These are phyloP conservation scores for Incumbomyces delicatus DNA, from an alignment of 2,329 filamentous ascomycete species.

Conservation along the genomic window DNA sequence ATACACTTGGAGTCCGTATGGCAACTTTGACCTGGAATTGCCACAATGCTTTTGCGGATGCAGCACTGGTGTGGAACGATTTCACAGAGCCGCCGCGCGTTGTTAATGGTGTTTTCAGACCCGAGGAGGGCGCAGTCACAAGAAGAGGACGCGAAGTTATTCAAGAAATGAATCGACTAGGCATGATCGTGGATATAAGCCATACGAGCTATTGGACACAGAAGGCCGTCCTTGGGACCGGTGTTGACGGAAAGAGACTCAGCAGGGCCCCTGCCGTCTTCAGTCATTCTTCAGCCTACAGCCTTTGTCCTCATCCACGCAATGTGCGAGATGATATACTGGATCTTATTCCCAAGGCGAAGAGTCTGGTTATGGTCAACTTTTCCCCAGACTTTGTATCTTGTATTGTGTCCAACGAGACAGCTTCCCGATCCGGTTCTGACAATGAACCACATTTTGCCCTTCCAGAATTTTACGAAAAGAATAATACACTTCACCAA, in stretches of 20 bases:
- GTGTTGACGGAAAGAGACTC: slow-evolving; percentile 5
- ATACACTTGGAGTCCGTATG: slow-evolving; percentile 74
- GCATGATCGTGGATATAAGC: slow-evolving; percentile 85
- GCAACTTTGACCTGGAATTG: slow-evolving; percentile 88
- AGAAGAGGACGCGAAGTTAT: slow-evolving; percentile 58
- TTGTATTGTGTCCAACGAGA: slow-evolving; percentile 43
- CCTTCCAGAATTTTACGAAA: slow-evolving; percentile 56
- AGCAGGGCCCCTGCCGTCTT: slow-evolving; percentile 68
- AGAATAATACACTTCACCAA: slow-evolving; percentile 63
- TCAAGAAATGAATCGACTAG: slow-evolving; percentile 84
- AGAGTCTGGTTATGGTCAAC: slow-evolving; percentile 83
- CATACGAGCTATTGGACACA: slow-evolving; percentile 75
- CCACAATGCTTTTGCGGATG: slow-evolving; percentile 81
- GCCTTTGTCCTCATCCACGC: slow-evolving; percentile 74
- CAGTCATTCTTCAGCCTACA: slow-evolving; percentile 74
- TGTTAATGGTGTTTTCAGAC: slow-evolving; percentile 8
- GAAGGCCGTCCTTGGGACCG: slow-evolving; percentile 59
- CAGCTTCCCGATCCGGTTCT: no score
- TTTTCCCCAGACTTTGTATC: slow-evolving; percentile 75
- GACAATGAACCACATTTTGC: not conserved
- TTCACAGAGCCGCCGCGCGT: slow-evolving; percentile 27
- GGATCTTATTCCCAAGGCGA: slow-evolving; percentile 60
- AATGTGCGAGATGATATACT: slow-evolving; percentile 84
- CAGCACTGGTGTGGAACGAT: slow-evolving; percentile 50
- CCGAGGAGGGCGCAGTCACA: slow-evolving; percentile 56